phyloP scores from a whole-genome alignment of 129 eudicot species.

The Lactuca sativa region DNA sequence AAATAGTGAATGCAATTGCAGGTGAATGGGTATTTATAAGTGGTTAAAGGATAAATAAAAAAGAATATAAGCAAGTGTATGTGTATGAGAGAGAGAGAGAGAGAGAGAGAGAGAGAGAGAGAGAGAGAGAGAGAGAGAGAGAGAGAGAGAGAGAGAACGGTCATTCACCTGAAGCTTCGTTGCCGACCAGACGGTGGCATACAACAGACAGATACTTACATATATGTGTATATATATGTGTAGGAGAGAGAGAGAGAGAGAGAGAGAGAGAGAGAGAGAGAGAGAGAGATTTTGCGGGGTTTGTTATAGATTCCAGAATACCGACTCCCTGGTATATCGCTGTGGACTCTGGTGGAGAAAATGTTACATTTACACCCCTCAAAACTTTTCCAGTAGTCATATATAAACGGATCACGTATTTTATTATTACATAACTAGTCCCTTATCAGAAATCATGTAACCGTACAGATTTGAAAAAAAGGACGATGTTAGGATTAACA shows the following conservation, averaged over 20 bases:
- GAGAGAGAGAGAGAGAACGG: conserved; percentile 37
- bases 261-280: conserved; percentile 11
- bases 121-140: conserved; percentile 3
- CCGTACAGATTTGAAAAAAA: not conserved
- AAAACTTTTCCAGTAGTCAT: not conserved
- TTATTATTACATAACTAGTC: not conserved
- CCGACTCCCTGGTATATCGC: conserved; percentile 25
- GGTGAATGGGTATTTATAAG: conserved; percentile 10
- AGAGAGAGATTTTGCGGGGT: conserved; percentile 27
- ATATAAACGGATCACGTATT: not conserved
- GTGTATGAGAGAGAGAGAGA: not conserved
- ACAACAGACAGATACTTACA: conserved; percentile 35
- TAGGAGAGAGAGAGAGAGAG: conserved; percentile 1
- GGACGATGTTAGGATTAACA: not conserved
- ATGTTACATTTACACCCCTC: not conserved
- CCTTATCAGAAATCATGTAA: not conserved
- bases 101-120: conserved; percentile 34
- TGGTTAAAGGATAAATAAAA: not conserved
- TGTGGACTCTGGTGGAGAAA: not conserved
- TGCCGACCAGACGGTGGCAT: conserved; percentile 55
- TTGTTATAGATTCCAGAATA: conserved; percentile 32
- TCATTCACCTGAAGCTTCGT: conserved; percentile 45
- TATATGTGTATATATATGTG: not conserved
- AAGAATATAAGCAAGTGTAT: conserved; percentile 1
- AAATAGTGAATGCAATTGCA: conserved; percentile 1